Evolutionary conservation across 2,329 filamentous ascomycete species (phyloP), one percentile per base, ranked within the genome.

Genomic region (Trichoderma oligosporum): DNA sequence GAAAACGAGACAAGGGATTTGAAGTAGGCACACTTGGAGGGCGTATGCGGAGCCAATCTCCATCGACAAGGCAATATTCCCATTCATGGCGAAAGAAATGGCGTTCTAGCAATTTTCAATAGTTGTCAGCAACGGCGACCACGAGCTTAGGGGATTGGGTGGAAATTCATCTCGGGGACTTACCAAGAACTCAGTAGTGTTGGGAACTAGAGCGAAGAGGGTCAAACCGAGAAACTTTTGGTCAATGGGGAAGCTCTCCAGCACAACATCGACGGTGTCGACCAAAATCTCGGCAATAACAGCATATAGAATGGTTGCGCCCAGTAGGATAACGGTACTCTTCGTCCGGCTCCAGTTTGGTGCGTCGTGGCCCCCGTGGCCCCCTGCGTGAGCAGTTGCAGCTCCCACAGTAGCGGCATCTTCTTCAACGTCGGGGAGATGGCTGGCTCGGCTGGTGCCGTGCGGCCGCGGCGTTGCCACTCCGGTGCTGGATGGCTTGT

Each of bases 11-110:
- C 91, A 91, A 0, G 94, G 94, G 18, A 97, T 92, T 70, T 99
- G 94, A 18, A 99, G 80, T 25, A 99, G 80, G 69, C 93, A 97
- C 48, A 99, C 94, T 73, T 99, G 94, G 41, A 99, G 79, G 1
- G 94, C 94, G 69, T 99, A 99, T 2, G 93, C 93, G 0, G 92
- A 97, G 64, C 94, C 94, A 65, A 99, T 99, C 70, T 99, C 94
- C 94, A 99, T 99, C 35, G 91, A 97, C 16, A 99, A 78, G 0
- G 94, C 94, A 72, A 99, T 97, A 72, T 99, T 99, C 60, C 94
- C 94, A 68, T 99, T 97, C 93, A 99, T 99, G 54, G 94, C 94
- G 71, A 99, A 99, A 0, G 92, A 97, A 59, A 99, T 99, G 70
- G 93, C 94, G 73, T 99, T 99, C 86, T 91, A 56, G 8, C 27